Evolutionary conservation across 2,329 filamentous ascomycete species (phyloP).

Genomic region (Huntiella bhutanensis): DNA sequence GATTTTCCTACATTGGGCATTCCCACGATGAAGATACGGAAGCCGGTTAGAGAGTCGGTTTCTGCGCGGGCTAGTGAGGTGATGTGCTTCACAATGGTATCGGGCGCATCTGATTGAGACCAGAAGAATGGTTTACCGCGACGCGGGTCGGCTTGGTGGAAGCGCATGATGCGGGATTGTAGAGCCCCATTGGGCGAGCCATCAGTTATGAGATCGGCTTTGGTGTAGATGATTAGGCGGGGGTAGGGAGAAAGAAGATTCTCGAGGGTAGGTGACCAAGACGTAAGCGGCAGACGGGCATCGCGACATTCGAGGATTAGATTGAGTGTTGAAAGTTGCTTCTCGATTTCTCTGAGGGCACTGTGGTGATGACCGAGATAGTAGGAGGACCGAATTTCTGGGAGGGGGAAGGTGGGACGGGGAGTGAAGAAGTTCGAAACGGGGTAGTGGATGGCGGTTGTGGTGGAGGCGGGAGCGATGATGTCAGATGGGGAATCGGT

Average conservation of each 20-base stretch:
- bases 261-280: slow-evolving; percentile 79
- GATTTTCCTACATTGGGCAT: slow-evolving; percentile 98
- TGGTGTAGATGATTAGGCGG: slow-evolving; percentile 78
- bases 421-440: slow-evolving; percentile 41
- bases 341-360: slow-evolving; percentile 66
- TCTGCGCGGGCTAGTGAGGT: slow-evolving; percentile 17
- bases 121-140: slow-evolving; percentile 22
- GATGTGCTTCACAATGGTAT: slow-evolving; percentile 22
- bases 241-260: slow-evolving; percentile 46
- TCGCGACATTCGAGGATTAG: slow-evolving; percentile 91
- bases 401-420: slow-evolving; percentile 51
- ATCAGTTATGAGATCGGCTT: slow-evolving; percentile 48
- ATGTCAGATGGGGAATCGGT: no score
- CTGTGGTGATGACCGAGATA: slow-evolving; percentile 84
- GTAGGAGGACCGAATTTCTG: slow-evolving; percentile 69
- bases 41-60: slow-evolving; percentile 49
- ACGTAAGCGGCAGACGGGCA: slow-evolving; percentile 74
- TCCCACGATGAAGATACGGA: slow-evolving; percentile 72
- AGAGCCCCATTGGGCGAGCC: slow-evolving; percentile 14
- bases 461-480: not conserved
- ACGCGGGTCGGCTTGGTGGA: slow-evolving; percentile 14
- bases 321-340: slow-evolving; percentile 59
- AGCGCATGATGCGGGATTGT: slow-evolving; percentile 15
- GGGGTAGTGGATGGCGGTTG: slow-evolving; percentile 3
- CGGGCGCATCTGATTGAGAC: slow-evolving; percentile 22